Evolutionary conservation across 805 yeast species (phyloP).

Genomic region (Schwanniomyces occidentalis): DNA sequence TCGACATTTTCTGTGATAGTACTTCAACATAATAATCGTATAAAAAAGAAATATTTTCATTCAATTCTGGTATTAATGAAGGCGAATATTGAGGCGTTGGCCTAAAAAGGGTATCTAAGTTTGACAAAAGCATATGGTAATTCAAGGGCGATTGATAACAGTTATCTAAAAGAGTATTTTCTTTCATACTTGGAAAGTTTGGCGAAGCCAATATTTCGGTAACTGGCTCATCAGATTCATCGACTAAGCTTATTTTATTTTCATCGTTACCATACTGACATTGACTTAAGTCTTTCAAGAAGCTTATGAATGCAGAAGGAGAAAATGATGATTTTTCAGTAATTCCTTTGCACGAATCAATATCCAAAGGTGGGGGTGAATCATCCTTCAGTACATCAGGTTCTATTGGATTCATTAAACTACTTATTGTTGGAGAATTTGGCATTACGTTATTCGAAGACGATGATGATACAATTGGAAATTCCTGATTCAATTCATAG

Average conservation of each 20-base stretch:
- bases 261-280: conserved; percentile 4
- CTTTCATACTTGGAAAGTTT: conserved; percentile 1
- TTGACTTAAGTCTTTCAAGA: conserved; percentile 24
- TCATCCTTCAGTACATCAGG: too few relatives aligned
- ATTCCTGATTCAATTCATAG: too few relatives aligned
- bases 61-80: conserved; percentile 25
- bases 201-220: conserved; percentile 1
- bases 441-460: too few relatives aligned
- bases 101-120: too few relatives aligned
- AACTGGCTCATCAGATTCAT: too few relatives aligned
- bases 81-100: conserved; percentile 26
- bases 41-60: conserved; percentile 36
- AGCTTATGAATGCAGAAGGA: conserved; percentile 24
- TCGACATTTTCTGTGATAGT: conserved; percentile 42
- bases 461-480: too few relatives aligned
- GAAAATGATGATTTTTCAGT: conserved; percentile 18
- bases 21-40: conserved; percentile 52
- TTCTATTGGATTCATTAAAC: too few relatives aligned
- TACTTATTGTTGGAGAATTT: too few relatives aligned
- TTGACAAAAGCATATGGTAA: too few relatives aligned
- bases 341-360: too few relatives aligned
- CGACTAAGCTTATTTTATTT: neutral
- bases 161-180: neutral
- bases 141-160: neutral
- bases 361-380: too few relatives aligned